Evolutionary conservation across 1,139 yeast species (phyloP), one percentile per base, ranked within the genome.

Genomic region (Kodamaea sp.): DNA sequence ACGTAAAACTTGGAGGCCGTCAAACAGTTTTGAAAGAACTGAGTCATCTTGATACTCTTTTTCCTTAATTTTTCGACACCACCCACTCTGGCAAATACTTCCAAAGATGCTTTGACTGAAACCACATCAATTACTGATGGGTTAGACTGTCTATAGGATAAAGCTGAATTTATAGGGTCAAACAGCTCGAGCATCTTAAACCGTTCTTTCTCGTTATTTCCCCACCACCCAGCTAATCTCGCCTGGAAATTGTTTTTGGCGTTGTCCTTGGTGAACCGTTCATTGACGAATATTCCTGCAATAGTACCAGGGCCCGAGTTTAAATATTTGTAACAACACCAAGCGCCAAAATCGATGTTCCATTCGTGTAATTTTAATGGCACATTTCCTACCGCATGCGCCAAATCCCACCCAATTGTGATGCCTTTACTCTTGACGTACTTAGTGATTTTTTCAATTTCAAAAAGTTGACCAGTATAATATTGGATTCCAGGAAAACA

Each of bases 181-280:
- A 88, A 90, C 28, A 68, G 55, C 51, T 85, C 94, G 38, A 73
- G 59, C 97, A 90, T 90, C 47, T 80, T 70, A 57, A 90, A 90
- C 41, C 97, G 66, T 21, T 78, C 79, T 2, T 52, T 47, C 0
- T 82, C 66, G 46, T 84, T 78, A 53, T 87, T 89, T 1, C 97
- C 97, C 97, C 97, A 90, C 97, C 97, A 90, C 1, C 97, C 97
- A 0, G 96, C 95, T 36, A 86, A 66, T 44, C 97, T 68, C 1
- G 95, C 84, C 23, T 75, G 52, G 33, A 67, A 67, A 27, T 60
- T 59, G 11, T 53, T 44, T 16, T 50, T 53, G 34, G 61, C 48
- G 51, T 53, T 63, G 44, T 54, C 49, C 29, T 50, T 51, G n/a
- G 76, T 70, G 52, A 63, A 66, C 34, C 51, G 59, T 45, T 78